Conservation (phyloP, 345 rosid genomes). For the Aethionema arabicum region DNA sequence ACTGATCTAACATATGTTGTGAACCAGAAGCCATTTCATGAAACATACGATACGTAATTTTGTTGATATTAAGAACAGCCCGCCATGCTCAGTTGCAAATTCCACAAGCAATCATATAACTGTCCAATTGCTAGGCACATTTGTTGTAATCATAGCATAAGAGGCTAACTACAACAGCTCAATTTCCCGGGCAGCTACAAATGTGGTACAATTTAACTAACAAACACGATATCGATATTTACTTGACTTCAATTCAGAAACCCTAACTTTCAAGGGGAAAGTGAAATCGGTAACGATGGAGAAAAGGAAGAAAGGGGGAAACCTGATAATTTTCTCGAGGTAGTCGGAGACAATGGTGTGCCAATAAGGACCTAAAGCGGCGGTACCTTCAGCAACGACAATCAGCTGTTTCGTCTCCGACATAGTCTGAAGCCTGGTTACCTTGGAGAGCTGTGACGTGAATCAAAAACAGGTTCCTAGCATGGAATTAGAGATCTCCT, state of each 20-base stretch:
- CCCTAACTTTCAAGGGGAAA: slow-evolving; percentile 29
- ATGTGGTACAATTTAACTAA: background rate
- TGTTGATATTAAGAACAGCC: background rate
- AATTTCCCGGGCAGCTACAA: background rate
- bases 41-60: background rate
- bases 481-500: background rate
- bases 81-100: background rate
- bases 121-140: background rate
- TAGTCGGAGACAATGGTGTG: slow-evolving; percentile 67
- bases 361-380: slow-evolving; percentile 94
- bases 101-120: background rate
- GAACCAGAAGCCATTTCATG: background rate
- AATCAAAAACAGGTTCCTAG: background rate
- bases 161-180: background rate
- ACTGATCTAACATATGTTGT: slow-evolving; percentile 6
- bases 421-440: background rate
- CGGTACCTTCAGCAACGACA: slow-evolving; percentile 88
- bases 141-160: background rate
- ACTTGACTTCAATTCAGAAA: slow-evolving; percentile 8
- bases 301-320: background rate
- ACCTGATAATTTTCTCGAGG: slow-evolving; percentile 90
- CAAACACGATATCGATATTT: background rate
- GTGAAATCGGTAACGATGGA: background rate
- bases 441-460: slow-evolving; percentile 1
- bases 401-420: slow-evolving; percentile 81